These are phyloP conservation scores for Raphanus hybrid DNA, from an alignment of 441 rosid species.

Conservation along the genomic window DNA sequence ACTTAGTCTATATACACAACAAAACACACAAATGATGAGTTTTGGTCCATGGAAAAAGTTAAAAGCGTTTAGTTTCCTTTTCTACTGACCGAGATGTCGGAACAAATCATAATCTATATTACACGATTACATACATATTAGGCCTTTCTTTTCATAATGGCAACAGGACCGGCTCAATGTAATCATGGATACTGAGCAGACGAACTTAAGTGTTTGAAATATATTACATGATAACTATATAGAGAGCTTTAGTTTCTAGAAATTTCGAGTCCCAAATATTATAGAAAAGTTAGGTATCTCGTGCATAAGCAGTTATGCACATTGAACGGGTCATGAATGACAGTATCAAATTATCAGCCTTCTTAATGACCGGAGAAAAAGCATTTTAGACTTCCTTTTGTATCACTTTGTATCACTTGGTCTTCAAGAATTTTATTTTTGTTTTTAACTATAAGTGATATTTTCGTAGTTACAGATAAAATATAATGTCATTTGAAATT, in stretches of 20 bases:
- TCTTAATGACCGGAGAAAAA: background rate
- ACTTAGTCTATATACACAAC: background rate
- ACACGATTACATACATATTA: conserved; percentile 22
- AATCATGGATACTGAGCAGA: conserved; percentile 4
- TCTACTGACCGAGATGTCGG: background rate
- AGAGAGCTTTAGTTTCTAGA: background rate
- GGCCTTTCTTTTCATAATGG: conserved; percentile 13
- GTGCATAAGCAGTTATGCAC: background rate
- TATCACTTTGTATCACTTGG: too few relatives aligned
- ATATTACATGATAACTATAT: background rate
- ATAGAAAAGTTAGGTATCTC: background rate
- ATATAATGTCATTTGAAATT: too few relatives aligned
- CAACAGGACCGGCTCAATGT: background rate
- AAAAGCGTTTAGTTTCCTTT: background rate
- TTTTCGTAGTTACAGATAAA: too few relatives aligned
- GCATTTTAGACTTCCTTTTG: background rate
- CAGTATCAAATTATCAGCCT: background rate
- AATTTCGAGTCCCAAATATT: background rate
- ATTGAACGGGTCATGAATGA: background rate
- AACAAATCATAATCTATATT: conserved; percentile 8
- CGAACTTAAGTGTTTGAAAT: background rate
- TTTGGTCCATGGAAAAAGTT: conserved; percentile 8
- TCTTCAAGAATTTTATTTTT: too few relatives aligned
- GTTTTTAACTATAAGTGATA: too few relatives aligned
- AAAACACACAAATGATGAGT: conserved; percentile 16